phyloP scores from a whole-genome alignment of 1,284 basidiomycete genomes.

The Puccinia hordei region DNA sequence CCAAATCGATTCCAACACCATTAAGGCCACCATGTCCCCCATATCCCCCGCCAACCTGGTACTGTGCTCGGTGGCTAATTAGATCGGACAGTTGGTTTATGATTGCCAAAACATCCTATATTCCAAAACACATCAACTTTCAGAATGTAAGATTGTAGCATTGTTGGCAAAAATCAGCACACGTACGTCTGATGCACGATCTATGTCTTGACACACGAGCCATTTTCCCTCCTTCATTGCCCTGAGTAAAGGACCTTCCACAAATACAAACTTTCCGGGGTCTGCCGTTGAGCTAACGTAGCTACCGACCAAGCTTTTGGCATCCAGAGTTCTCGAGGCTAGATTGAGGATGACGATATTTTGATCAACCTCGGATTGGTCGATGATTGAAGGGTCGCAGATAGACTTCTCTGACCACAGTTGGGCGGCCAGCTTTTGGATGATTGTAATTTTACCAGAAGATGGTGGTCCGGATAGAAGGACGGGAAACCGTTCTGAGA shows the following conservation, averaged over 20 bases:
- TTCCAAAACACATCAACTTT: not conserved
- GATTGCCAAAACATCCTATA: slow-evolving; percentile 45
- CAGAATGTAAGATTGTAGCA: not conserved
- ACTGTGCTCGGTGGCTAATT: slow-evolving; percentile 46
- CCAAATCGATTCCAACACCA: slow-evolving; percentile 65
- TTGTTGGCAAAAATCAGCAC: not conserved
- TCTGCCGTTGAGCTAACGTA: slow-evolving; percentile 83
- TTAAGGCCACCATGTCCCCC: slow-evolving; percentile 67
- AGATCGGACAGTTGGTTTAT: slow-evolving; percentile 50
- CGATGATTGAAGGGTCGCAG: slow-evolving; percentile 62
- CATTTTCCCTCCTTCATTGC: slow-evolving; percentile 89
- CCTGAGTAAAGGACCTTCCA: slow-evolving; percentile 87
- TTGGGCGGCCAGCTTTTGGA: slow-evolving; percentile 72
- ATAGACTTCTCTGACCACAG: slow-evolving; percentile 61
- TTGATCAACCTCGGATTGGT: slow-evolving; percentile 49
- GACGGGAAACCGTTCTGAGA: slow-evolving; percentile 65
- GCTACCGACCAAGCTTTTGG: slow-evolving; percentile 88
- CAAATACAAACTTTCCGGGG: slow-evolving; percentile 92
- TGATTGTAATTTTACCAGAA: slow-evolving; percentile 81
- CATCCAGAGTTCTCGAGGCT: slow-evolving; percentile 90
- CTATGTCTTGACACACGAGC: slow-evolving; percentile 92
- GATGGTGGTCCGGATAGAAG: slow-evolving; percentile 86
- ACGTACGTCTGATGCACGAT: slow-evolving; percentile 78
- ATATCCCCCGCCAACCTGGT: slow-evolving; percentile 45
- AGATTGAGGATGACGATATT: slow-evolving; percentile 78